Conservation (phyloP, 2,329 filamentous ascomycete species). For the Camillea tinctor region DNA sequence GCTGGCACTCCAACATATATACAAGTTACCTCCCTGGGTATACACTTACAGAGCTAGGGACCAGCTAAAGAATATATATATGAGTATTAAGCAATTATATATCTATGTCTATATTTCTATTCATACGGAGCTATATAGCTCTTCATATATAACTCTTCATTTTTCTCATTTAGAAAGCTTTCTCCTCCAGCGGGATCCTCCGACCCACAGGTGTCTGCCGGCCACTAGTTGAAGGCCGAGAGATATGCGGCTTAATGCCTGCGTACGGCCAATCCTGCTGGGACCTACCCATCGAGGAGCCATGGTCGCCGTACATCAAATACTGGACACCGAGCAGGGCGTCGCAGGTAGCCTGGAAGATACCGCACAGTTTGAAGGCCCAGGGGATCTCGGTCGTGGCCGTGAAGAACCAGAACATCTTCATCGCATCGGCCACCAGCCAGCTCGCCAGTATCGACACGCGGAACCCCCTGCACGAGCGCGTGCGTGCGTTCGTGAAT, state of each 20-base stretch:
- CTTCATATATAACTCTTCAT: no score
- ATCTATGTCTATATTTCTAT: constrained; percentile 5
- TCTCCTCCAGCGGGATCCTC: constrained; percentile 38
- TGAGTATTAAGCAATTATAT: background rate
- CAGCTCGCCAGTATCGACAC: constrained; percentile 74
- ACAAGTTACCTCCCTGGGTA: no score
- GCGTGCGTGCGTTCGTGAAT: constrained; percentile 63
- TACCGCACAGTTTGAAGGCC: constrained; percentile 79
- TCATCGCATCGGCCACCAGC: constrained; percentile 79
- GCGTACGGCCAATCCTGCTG: constrained; percentile 29
- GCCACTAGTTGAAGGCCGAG: constrained; percentile 33
- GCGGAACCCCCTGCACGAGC: constrained; percentile 75
- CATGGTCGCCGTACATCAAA: constrained; percentile 62
- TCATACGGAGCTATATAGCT: no score
- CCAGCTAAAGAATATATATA: constrained; percentile 4
- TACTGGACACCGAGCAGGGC: constrained; percentile 73
- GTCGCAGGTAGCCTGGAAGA: constrained; percentile 80
- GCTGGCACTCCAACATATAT: background rate
- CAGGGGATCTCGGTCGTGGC: constrained; percentile 67
- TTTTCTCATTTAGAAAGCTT: constrained; percentile 19
- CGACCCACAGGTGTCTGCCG: constrained; percentile 39
- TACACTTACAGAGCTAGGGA: background rate
- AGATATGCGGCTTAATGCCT: constrained; percentile 29
- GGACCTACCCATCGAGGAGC: constrained; percentile 20
- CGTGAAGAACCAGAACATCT: constrained; percentile 84